These are phyloP conservation scores for Conoideocrella luteorostrata DNA, from an alignment of 2,329 filamentous ascomycete genomes.

Conservation along the genomic window DNA sequence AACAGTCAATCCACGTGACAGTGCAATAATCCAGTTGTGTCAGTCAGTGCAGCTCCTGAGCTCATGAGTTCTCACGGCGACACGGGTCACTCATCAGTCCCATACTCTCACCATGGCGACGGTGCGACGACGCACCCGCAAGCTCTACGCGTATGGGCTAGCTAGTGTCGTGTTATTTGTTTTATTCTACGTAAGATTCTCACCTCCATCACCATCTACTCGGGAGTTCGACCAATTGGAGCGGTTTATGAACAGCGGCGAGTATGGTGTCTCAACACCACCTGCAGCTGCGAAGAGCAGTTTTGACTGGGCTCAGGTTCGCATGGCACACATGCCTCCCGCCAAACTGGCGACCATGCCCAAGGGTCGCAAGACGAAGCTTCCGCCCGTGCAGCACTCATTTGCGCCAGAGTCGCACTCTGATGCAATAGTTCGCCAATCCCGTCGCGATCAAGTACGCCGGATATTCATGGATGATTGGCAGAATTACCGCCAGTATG, in stretches of 20 bases:
- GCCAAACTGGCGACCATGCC: conserved; percentile 20
- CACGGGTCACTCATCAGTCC: no score
- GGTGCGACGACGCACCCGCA: no score
- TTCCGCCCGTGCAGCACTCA: conserved; percentile 30
- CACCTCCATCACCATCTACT: neutral
- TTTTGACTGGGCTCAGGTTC: conserved; percentile 31
- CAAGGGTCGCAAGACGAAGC: conserved; percentile 7
- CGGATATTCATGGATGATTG: conserved; percentile 27
- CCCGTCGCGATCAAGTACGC: conserved; percentile 26
- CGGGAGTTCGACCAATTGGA: neutral
- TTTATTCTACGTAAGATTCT: neutral
- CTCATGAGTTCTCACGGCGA: no score
- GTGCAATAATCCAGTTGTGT: no score
- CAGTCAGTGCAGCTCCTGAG: no score
- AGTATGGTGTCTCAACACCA: conserved; percentile 3
- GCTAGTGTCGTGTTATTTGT: no score
- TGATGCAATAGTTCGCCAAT: conserved; percentile 19
- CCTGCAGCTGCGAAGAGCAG: conserved; percentile 18
- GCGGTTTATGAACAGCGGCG: conserved; percentile 23
- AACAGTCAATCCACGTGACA: no score
- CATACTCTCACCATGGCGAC: no score
- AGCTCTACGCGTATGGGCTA: no score
- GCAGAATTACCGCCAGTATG: conserved; percentile 52
- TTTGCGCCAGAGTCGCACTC: conserved; percentile 22
- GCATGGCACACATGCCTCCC: conserved; percentile 18